These are phyloP conservation scores for Halenospora varia DNA, from an alignment of 495 filamentous ascomycete species.

Conservation along the genomic window DNA sequence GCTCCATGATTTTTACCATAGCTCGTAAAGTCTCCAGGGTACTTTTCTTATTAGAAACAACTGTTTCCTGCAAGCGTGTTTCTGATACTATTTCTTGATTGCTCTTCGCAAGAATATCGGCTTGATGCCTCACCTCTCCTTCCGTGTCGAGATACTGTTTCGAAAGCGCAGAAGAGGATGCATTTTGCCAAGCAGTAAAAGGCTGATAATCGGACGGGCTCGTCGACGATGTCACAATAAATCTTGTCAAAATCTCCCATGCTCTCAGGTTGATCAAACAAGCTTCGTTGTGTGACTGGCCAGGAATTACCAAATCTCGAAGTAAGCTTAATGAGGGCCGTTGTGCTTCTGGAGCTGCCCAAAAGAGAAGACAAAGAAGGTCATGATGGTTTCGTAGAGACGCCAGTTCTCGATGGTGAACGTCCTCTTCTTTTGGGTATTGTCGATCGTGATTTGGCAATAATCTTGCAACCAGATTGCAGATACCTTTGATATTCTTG, in stretches of 20 bases:
- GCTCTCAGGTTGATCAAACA: conserved; percentile 78
- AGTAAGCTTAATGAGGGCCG: conserved; percentile 70
- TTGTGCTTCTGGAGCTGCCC: conserved; percentile 67
- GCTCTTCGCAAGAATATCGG: not conserved
- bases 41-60: conserved; percentile 8
- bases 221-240: conserved; percentile 55
- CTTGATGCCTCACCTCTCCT: conserved; percentile 33
- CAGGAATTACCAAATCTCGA: conserved; percentile 72
- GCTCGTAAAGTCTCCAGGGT: conserved; percentile 3
- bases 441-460: conserved; percentile 86
- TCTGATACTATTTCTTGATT: not conserved
- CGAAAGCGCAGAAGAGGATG: conserved; percentile 42
- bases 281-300: conserved; percentile 77
- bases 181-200: conserved; percentile 68
- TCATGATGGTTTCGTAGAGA: conserved; percentile 92
- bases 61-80: not conserved
- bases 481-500: conserved; percentile 67
- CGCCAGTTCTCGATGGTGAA: conserved; percentile 74
- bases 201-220: conserved; percentile 50
- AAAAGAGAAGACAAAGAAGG: conserved; percentile 84
- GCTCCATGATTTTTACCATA: not conserved
- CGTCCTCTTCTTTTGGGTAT: conserved; percentile 75
- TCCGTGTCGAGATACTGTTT: conserved; percentile 46
- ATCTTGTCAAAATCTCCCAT: conserved; percentile 75
- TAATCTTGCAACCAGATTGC: conserved; percentile 71